Conservation (phyloP, 169 alveolate genomes). For the Perkinsus olseni region DNA sequence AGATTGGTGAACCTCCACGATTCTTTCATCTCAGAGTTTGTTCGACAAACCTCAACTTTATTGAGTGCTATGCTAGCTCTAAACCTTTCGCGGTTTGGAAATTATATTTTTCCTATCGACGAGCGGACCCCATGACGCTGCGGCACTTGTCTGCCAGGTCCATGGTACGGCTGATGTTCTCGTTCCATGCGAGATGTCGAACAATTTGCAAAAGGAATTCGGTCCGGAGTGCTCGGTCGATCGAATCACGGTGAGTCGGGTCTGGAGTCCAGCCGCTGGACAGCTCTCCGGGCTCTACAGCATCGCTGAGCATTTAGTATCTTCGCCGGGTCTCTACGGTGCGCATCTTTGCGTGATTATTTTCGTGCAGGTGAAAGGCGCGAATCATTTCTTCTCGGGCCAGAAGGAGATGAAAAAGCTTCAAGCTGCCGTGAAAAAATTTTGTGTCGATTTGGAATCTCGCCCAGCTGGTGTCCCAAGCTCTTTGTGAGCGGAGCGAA, state of each 20-base stretch:
- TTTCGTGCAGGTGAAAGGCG: not conserved
- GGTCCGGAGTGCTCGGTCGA: not conserved
- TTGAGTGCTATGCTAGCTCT: too few relatives aligned
- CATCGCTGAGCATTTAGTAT: not conserved
- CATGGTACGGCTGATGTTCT: not conserved
- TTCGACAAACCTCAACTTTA: too few relatives aligned
- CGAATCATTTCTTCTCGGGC: not conserved
- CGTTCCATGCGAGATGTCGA: not conserved
- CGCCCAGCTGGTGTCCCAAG: not conserved
- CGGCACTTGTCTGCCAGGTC: not conserved
- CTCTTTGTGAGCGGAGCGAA: not conserved
- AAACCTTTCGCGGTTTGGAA: too few relatives aligned
- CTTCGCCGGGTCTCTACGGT: not conserved
- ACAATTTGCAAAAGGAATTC: not conserved
- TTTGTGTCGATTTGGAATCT: not conserved
- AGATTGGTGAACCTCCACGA: too few relatives aligned
- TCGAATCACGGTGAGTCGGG: not conserved
- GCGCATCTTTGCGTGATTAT: not conserved
- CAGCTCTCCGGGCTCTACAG: too few relatives aligned
- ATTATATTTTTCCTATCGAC: too few relatives aligned
- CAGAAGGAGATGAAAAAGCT: not conserved
- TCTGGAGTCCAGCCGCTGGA: too few relatives aligned
- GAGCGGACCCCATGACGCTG: too few relatives aligned
- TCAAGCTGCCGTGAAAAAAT: not conserved
- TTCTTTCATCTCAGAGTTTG: too few relatives aligned